Conservation (phyloP, 2,329 filamentous ascomycete species). For the Alternaria angustiovoidea region DNA sequence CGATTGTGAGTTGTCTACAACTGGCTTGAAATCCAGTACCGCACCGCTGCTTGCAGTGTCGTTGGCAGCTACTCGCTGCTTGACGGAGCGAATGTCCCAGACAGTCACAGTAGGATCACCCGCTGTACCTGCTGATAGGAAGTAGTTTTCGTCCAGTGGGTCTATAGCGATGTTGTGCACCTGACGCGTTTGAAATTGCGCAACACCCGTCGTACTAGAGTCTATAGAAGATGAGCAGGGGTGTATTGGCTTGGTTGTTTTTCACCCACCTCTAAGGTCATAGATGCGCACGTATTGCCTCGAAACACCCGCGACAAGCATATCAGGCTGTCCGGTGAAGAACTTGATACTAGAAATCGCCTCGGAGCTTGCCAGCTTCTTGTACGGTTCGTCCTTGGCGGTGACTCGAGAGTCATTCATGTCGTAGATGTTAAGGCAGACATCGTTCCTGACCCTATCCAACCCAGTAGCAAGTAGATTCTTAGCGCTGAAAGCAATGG, state of each 20-base stretch:
- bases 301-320: constrained; percentile 77
- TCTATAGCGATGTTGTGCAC: constrained; percentile 78
- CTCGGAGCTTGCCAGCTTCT: constrained; percentile 67
- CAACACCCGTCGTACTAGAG: constrained; percentile 54
- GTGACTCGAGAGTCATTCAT: constrained; percentile 65
- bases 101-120: constrained; percentile 78
- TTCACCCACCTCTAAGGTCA: constrained; percentile 73
- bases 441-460: constrained; percentile 81
- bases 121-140: constrained; percentile 76
- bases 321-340: constrained; percentile 78
- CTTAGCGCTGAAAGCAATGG: constrained; percentile 80
- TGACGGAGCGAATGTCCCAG: constrained; percentile 73
- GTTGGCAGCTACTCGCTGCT: constrained; percentile 35
- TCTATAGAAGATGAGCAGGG: constrained; percentile 39
- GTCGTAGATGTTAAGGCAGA: constrained; percentile 85
- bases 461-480: constrained; percentile 77
- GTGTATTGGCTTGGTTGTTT: constrained; percentile 28
- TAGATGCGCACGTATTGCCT: constrained; percentile 78
- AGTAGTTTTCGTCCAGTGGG: constrained; percentile 82
- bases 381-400: constrained; percentile 61
- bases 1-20: constrained; percentile 58
- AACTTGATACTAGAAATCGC: constrained; percentile 86
- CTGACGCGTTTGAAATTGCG: constrained; percentile 63
- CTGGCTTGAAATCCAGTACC: constrained; percentile 65
- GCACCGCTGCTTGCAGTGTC: constrained; percentile 64